Evolutionary conservation across 176 grass and related monocot genomes (phyloP).

Genomic region (Neostapfia colusana): DNA sequence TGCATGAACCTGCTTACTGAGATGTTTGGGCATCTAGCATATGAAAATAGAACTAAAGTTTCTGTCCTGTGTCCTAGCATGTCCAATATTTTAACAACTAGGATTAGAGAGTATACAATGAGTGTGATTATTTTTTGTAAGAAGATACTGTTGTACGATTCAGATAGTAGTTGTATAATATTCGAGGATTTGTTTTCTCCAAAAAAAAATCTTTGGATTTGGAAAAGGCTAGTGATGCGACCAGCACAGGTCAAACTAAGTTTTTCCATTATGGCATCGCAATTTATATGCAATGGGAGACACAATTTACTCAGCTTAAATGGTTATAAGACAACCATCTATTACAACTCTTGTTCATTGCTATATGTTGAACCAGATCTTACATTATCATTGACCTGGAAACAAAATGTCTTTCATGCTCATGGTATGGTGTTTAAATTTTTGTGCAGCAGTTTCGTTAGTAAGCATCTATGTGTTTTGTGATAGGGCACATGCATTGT

Average conservation of each 20-base stretch:
- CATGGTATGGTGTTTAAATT: background rate
- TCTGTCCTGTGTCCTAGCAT: background rate
- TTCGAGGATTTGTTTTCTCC: background rate
- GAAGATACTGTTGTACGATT: slow-evolving; percentile 14
- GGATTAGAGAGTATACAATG: background rate
- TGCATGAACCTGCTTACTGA: no score
- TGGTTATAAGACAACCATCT: background rate
- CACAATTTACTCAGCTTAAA: slow-evolving; percentile 3
- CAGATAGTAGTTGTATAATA: background rate
- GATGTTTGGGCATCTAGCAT: no score
- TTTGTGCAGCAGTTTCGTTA: background rate
- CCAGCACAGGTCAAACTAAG: slow-evolving; percentile 7
- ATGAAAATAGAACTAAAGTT: slow-evolving; percentile 27
- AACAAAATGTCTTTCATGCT: background rate
- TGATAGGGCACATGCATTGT: background rate
- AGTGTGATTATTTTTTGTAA: slow-evolving; percentile 16
- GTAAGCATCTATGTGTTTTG: background rate
- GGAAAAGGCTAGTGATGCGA: background rate
- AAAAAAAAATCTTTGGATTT: slow-evolving; percentile 1
- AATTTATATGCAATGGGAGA: background rate
- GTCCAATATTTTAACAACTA: background rate
- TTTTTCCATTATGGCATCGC: background rate
- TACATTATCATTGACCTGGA: background rate
- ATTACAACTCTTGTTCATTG: background rate
- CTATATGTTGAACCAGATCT: background rate